These are phyloP conservation scores for Umbelopsis isabellina DNA, from an alignment of 192 early-diverging fungal species.

Conservation along the genomic window DNA sequence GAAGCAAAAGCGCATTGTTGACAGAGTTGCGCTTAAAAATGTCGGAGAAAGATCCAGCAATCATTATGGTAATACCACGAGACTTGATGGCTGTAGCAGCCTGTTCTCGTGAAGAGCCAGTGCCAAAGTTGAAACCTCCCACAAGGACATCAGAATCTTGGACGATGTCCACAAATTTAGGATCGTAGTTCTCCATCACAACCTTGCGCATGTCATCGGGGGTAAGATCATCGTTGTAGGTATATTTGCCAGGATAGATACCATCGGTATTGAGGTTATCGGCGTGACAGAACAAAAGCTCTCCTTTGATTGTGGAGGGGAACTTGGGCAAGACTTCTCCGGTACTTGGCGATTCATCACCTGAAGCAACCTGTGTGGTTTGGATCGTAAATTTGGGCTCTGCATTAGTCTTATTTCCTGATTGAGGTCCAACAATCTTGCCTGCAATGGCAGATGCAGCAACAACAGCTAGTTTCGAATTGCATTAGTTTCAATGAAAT, in stretches of 20 bases:
- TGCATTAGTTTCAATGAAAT: no score
- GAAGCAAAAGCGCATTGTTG: conserved; percentile 94
- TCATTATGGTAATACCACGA: conserved; percentile 80
- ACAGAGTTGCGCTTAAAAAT: conserved; percentile 99
- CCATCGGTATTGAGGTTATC: conserved; percentile 99
- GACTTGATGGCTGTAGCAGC: conserved; percentile 94
- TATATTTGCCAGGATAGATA: conserved; percentile 98
- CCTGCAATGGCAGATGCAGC: conserved; percentile 92
- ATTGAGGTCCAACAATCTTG: conserved; percentile 58
- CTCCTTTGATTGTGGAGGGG: conserved; percentile 72
- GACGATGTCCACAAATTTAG: conserved; percentile 74
- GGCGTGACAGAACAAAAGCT: conserved; percentile 84
- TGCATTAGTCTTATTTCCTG: not conserved
- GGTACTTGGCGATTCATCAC: conserved; percentile 34
- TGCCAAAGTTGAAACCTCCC: conserved; percentile 95
- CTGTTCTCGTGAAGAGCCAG: conserved; percentile 97
- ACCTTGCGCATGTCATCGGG: conserved; percentile 90
- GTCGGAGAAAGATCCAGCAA: conserved; percentile 95
- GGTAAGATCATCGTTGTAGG: conserved; percentile 94
- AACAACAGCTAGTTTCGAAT: conserved; percentile 82
- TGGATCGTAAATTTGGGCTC: conserved; percentile 40
- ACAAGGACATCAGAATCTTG: conserved; percentile 82
- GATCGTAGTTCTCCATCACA: conserved; percentile 99
- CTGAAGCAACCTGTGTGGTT: conserved; percentile 23
- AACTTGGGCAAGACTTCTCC: conserved; percentile 67